Evolutionary conservation across 208 protist species (phyloP).

Genomic region (Blastocrithidia nonstop): DNA sequence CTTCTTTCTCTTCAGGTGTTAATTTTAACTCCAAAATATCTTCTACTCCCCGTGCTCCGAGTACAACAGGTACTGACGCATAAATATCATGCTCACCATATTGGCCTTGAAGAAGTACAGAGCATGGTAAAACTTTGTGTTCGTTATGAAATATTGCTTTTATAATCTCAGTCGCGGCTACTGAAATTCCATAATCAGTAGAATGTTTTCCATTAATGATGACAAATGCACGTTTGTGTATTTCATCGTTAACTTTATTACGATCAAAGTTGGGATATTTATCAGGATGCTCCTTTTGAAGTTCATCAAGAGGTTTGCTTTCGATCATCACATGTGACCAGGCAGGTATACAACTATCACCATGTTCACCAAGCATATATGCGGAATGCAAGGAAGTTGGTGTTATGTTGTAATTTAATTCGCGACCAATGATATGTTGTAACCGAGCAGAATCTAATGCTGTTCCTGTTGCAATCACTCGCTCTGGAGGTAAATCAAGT

Average conservation of each 20-base stretch:
- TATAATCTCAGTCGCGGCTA: constrained; percentile 16
- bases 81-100: constrained; percentile 22
- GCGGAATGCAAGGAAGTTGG: constrained; percentile 17
- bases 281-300: constrained; percentile 15
- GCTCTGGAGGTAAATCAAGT: constrained; percentile 13
- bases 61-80: constrained; percentile 19
- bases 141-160: constrained; percentile 30
- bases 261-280: constrained; percentile 26
- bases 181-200: constrained; percentile 32
- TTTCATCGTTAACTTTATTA: constrained; percentile 14
- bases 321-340: constrained; percentile 18
- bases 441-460: constrained; percentile 23
- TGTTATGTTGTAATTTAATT: constrained; percentile 14
- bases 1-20: constrained; percentile 13
- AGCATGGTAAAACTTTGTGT: constrained; percentile 21
- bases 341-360: constrained; percentile 24
- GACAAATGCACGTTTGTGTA: constrained; percentile 23
- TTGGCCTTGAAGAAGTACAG: constrained; percentile 20
- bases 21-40: constrained; percentile 23
- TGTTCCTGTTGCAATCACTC: constrained; percentile 28
- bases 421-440: constrained; percentile 14
- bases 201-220: constrained; percentile 21
- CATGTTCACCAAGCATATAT: constrained; percentile 39
- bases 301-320: constrained; percentile 18
- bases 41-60: constrained; percentile 14